Percentiles rank a stretch among this genome's conserved stretches.
Evolutionary conservation across 768 basidiomycete species (phyloP).

Genomic region (Tephrocybe sp.): DNA sequence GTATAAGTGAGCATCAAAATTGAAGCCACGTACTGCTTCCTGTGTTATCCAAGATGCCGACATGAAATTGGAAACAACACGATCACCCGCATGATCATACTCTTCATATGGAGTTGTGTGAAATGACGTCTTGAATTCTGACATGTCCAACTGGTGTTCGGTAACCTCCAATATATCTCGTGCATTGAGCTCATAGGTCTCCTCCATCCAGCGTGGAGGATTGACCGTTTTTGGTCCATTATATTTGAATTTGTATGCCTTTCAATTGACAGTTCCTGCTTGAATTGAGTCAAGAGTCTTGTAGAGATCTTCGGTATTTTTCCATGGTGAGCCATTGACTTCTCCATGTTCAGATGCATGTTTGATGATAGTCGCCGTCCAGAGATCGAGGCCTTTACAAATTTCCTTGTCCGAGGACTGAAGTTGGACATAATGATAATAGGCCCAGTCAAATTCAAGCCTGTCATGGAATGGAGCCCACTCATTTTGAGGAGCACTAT

Average conservation of each 20-base stretch:
- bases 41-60: conserved; percentile 35
- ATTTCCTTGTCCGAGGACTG: conserved; percentile 10
- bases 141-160: conserved; percentile 6
- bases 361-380: conserved; percentile 6
- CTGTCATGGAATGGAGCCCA: conserved; percentile 13
- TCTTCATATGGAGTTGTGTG: conserved; percentile 12
- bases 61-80: conserved; percentile 36
- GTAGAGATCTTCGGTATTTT: conserved; percentile 16
- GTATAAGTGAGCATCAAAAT: conserved; percentile 9
- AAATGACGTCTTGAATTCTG: conserved; percentile 14
- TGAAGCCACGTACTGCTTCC: conserved; percentile 29
- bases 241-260: conserved; percentile 20
- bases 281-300: conserved; percentile 11
- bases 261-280: conserved; percentile 24
- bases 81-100: conserved; percentile 14
- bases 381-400: conserved; percentile 8
- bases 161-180: conserved; percentile 3
- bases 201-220: conserved; percentile 2
- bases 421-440: conserved; percentile 5
- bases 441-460: conserved; percentile 6
- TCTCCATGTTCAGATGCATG: not conserved
- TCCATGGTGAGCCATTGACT: conserved; percentile 14
- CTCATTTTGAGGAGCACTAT: not conserved
- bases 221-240: conserved; percentile 17
- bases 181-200: conserved; percentile 8